phyloP scores from a whole-genome alignment of 805 yeast species.

The Starmerella sp. region DNA sequence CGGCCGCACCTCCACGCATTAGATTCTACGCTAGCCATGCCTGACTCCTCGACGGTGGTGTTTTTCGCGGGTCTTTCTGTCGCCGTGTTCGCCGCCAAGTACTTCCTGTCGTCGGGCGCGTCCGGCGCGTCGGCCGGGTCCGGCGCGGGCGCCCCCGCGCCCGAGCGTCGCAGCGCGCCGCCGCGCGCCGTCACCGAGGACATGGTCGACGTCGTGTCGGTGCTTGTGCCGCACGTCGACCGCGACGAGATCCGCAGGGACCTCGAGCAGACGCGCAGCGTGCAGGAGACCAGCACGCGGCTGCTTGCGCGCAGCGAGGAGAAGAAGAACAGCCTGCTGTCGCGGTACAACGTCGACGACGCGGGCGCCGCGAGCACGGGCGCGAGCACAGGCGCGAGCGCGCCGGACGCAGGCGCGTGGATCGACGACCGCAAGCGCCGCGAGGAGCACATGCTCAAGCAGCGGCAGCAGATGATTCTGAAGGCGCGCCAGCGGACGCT shows the following conservation, averaged over 20 bases:
- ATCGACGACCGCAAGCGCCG: slow-evolving; percentile 35
- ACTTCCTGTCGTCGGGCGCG: slow-evolving; percentile 5
- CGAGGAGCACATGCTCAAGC: slow-evolving; percentile 36
- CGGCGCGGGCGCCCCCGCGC: not conserved
- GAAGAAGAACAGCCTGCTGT: slow-evolving; percentile 14
- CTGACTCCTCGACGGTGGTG: slow-evolving; percentile 19
- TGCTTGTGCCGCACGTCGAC: slow-evolving; percentile 65
- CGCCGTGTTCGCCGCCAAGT: slow-evolving; percentile 16
- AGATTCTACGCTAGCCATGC: slow-evolving; percentile 9
- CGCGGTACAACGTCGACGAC: slow-evolving; percentile 32
- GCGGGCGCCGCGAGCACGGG: slow-evolving; percentile 5
- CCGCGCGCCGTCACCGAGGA: slow-evolving; percentile 28
- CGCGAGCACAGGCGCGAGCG: not conserved
- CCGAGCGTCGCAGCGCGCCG: slow-evolving; percentile 4
- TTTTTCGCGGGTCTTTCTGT: slow-evolving; percentile 21
- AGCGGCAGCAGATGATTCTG: slow-evolving; percentile 47
- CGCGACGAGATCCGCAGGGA: slow-evolving; percentile 62
- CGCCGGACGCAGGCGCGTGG: slow-evolving; percentile 29
- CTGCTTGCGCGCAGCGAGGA: slow-evolving; percentile 46
- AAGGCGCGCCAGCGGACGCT: slow-evolving; percentile 40
- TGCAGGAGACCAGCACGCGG: slow-evolving; percentile 67
- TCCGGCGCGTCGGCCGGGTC: not conserved
- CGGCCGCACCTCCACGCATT: not conserved
- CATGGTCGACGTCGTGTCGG: slow-evolving; percentile 79
- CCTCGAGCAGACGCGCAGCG: slow-evolving; percentile 55